These are phyloP conservation scores for Botryosphaeria dothidea DNA, from an alignment of 2,329 filamentous ascomycete genomes.

Conservation along the genomic window DNA sequence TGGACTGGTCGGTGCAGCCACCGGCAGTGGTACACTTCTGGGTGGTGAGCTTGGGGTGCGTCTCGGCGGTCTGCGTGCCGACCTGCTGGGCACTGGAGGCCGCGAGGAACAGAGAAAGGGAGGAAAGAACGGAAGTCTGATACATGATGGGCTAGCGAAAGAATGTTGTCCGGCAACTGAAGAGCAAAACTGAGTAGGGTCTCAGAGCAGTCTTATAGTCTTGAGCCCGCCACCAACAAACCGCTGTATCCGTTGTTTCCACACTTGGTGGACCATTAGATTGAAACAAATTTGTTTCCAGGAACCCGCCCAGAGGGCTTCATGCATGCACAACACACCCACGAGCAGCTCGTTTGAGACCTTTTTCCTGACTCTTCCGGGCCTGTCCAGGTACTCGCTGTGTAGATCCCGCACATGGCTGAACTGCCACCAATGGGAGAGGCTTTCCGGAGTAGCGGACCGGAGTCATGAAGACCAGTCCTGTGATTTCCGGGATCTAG, in stretches of 20 bases:
- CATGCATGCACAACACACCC: conserved; percentile 6
- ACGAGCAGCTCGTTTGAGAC: not conserved
- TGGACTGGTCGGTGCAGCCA: conserved; percentile 39
- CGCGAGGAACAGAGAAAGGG: conserved; percentile 40
- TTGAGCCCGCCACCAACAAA: not conserved
- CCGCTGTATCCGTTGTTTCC: not conserved
- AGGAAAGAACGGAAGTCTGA: conserved; percentile 40
- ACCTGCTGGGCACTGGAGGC: conserved; percentile 44
- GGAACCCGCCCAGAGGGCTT: not conserved
- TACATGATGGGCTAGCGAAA: conserved; percentile 33
- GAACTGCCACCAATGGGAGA: not conserved
- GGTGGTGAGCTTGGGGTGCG: conserved; percentile 43
- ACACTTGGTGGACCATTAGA: not conserved
- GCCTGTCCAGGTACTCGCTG: not conserved
- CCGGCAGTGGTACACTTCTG: conserved; percentile 42
- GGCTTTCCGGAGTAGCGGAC: not conserved
- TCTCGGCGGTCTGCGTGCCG: conserved; percentile 43
- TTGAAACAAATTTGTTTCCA: not conserved
- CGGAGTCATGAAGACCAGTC: conserved; percentile 4
- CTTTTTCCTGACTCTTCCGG: not conserved
- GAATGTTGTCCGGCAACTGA: conserved; percentile 14
- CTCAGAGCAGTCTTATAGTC: not conserved
- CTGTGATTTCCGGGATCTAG: conserved; percentile 12
- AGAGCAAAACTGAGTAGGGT: not conserved
- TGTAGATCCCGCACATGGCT: not conserved